A percentile compares a stretch with the other conserved stretches of the same genome.
phyloP scores from a whole-genome alignment of 129 eudicot genomes.

The Logfia minima region DNA sequence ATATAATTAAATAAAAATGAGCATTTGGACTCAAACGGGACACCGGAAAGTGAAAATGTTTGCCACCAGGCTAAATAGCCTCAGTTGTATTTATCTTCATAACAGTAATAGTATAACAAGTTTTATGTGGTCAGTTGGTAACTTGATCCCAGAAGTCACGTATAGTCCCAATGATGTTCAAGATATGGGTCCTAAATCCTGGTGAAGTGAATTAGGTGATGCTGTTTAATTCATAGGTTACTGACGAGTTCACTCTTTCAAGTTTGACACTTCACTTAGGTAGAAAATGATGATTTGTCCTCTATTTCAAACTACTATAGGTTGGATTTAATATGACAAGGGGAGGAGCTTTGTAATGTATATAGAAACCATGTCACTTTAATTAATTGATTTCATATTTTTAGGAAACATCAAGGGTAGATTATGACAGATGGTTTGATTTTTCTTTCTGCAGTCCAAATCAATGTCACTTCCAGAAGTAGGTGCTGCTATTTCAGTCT shows the following conservation, averaged over 20 bases:
- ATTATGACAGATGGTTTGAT: slow-evolving; percentile 1
- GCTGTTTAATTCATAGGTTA: neutral
- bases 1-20: neutral
- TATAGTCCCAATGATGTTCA: neutral
- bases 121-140: neutral
- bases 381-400: neutral
- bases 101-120: neutral
- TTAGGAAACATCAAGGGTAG: neutral
- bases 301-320: neutral
- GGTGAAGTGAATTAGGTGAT: neutral
- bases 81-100: neutral
- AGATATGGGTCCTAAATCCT: neutral
- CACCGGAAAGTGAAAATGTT: neutral
- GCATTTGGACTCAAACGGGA: neutral
- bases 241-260: neutral
- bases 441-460: slow-evolving; percentile 48
- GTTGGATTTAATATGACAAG: neutral
- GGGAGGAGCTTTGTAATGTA: neutral
- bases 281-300: neutral
- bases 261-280: neutral
- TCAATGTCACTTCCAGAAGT: slow-evolving; percentile 63
- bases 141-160: neutral
- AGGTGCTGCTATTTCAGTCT: slow-evolving; percentile 77
- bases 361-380: neutral
- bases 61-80: neutral